These are phyloP conservation scores for Plasmodium malariae DNA, from an alignment of 169 alveolate species.

Conservation along the genomic window DNA sequence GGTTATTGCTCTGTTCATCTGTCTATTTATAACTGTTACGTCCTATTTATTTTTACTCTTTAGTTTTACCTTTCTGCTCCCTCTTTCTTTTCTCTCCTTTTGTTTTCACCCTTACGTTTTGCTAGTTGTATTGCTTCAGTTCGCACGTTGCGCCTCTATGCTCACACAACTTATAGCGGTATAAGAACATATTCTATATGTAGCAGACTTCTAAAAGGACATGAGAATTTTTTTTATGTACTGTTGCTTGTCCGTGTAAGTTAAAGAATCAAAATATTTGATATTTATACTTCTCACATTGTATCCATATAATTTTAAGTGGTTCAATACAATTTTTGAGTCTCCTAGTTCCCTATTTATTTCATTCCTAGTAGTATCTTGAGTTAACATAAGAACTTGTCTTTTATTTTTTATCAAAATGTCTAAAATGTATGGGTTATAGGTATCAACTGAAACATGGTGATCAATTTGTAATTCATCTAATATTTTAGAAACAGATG, in stretches of 20 bases:
- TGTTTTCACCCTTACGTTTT: too few species aligned
- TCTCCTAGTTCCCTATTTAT: slow-evolving; percentile 44
- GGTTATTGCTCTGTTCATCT: too few species aligned
- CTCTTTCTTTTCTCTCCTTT: too few species aligned
- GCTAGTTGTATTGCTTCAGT: background rate
- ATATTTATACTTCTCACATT: slow-evolving; percentile 53
- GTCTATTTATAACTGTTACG: too few species aligned
- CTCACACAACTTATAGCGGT: too few species aligned
- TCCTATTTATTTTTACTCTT: too few species aligned
- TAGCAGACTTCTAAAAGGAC: slow-evolving; percentile 31
- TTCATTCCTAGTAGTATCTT: slow-evolving; percentile 76
- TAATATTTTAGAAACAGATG: slow-evolving; percentile 33
- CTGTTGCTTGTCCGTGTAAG: background rate
- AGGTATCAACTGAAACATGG: slow-evolving; percentile 48
- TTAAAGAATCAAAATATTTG: slow-evolving; percentile 40
- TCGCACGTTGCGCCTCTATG: background rate
- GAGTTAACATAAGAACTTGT: slow-evolving; percentile 70
- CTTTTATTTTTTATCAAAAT: slow-evolving; percentile 51
- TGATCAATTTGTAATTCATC: slow-evolving; percentile 32
- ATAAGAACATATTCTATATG: too few species aligned
- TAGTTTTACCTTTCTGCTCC: too few species aligned
- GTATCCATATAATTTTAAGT: slow-evolving; percentile 66
- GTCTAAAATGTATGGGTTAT: slow-evolving; percentile 69
- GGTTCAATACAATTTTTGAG: slow-evolving; percentile 48
- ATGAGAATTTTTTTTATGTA: slow-evolving; percentile 18